phyloP scores from a whole-genome alignment of 371 early-diverging fungal species.

The Batrachochytrium dendrobatidis region DNA sequence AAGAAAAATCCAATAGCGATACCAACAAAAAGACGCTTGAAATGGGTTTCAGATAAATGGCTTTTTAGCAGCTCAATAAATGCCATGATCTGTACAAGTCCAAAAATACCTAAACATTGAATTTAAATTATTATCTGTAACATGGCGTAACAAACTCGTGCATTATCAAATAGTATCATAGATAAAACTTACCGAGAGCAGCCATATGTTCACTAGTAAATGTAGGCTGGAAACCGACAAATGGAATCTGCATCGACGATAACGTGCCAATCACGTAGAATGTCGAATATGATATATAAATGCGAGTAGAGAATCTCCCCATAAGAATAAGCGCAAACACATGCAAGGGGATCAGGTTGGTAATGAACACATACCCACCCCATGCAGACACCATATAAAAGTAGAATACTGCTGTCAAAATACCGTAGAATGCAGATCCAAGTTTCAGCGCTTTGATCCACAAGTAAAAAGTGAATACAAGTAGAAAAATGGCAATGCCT shows the following conservation, averaged over 20 bases:
- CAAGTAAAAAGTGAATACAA: slow-evolving; percentile 92
- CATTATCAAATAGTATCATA: no score
- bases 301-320: slow-evolving; percentile 88
- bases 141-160: slow-evolving; percentile 3
- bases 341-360: slow-evolving; percentile 95
- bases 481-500: slow-evolving; percentile 96
- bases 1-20: slow-evolving; percentile 50
- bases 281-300: slow-evolving; percentile 94
- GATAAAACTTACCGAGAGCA: slow-evolving; percentile 71
- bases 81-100: slow-evolving; percentile 85
- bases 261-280: slow-evolving; percentile 95
- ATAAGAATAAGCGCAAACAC: slow-evolving; percentile 89
- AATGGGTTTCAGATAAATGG: slow-evolving; percentile 75
- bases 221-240: slow-evolving; percentile 97
- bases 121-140: not conserved
- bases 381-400: slow-evolving; percentile 99
- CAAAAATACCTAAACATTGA: slow-evolving; percentile 65
- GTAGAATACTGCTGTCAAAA: slow-evolving; percentile 85
- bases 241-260: slow-evolving; percentile 96
- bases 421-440: slow-evolving; percentile 82
- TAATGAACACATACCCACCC: slow-evolving; percentile 99
- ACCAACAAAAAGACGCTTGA: slow-evolving; percentile 62
- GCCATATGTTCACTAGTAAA: slow-evolving; percentile 98
- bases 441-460: slow-evolving; percentile 94
- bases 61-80: slow-evolving; percentile 76